Evolutionary conservation across 805 yeast genomes (phyloP).

Genomic region (Metschnikowia dekortorum): DNA sequence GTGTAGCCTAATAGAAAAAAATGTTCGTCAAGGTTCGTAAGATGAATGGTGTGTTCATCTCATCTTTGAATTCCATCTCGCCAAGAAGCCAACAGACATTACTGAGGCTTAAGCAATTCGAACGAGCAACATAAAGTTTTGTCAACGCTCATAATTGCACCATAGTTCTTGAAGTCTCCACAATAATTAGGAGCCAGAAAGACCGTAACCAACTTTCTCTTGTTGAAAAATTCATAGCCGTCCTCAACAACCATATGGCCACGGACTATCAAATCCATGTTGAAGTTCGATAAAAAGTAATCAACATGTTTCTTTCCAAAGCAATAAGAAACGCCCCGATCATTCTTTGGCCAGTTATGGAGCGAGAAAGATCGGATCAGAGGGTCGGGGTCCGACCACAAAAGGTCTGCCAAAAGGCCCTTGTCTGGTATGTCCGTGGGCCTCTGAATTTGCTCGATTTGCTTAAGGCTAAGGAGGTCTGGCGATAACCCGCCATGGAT

Average conservation of each 20-base stretch:
- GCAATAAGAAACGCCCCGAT: slow-evolving; percentile 77
- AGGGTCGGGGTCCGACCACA: slow-evolving; percentile 81
- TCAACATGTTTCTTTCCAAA: slow-evolving; percentile 74
- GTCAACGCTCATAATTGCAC: slow-evolving; percentile 73
- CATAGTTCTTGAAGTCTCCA: slow-evolving; percentile 77
- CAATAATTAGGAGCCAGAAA: slow-evolving; percentile 83
- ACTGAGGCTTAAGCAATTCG: slow-evolving; percentile 60
- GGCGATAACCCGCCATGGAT: slow-evolving; percentile 77
- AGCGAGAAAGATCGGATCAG: slow-evolving; percentile 28
- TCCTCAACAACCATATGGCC: slow-evolving; percentile 92
- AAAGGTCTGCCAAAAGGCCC: slow-evolving; percentile 70
- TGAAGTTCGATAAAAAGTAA: slow-evolving; percentile 58
- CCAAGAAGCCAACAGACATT: neutral
- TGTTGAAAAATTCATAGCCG: slow-evolving; percentile 79
- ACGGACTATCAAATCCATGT: slow-evolving; percentile 72
- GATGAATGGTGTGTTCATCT: slow-evolving; percentile 1
- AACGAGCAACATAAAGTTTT: slow-evolving; percentile 65
- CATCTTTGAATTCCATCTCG: neutral
- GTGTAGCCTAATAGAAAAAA: neutral
- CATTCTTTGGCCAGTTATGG: slow-evolving; percentile 72
- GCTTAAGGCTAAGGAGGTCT: slow-evolving; percentile 56
- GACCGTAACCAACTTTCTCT: slow-evolving; percentile 69
- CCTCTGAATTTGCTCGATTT: slow-evolving; percentile 65
- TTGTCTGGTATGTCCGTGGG: slow-evolving; percentile 84
- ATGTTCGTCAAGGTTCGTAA: slow-evolving; percentile 4